Percentiles rank a stretch among this genome's conserved stretches.
Conservation (phyloP, 2,329 filamentous ascomycete species). For the Paramyrothecium roridum region DNA sequence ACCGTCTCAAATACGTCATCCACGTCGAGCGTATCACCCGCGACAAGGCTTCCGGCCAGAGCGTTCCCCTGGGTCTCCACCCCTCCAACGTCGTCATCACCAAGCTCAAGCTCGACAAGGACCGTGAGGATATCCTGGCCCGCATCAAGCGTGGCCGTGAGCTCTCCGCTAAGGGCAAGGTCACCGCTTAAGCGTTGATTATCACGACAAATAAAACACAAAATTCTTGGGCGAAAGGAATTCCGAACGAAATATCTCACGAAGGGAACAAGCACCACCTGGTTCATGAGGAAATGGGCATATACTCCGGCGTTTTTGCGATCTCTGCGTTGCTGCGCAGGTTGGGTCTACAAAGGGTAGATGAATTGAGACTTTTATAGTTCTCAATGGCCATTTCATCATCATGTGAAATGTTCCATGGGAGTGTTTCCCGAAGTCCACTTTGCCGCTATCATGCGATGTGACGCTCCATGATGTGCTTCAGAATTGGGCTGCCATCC, state of each 20-base stretch:
- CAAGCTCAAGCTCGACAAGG: constrained; percentile 98
- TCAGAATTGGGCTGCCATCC: not conserved
- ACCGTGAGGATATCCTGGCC: constrained; percentile 84
- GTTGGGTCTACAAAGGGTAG: constrained; percentile 33
- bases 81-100: constrained; percentile 97
- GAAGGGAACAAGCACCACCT: constrained; percentile 12
- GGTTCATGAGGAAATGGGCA: constrained; percentile 30
- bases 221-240: constrained; percentile 18
- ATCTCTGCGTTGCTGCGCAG: constrained; percentile 24
- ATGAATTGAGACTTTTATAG: constrained; percentile 39
- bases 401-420: constrained; percentile 69
- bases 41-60: constrained; percentile 97
- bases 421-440: constrained; percentile 68
- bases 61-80: constrained; percentile 89
- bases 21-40: constrained; percentile 95
- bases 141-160: constrained; percentile 80
- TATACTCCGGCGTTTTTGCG: constrained; percentile 35
- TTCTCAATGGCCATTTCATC: constrained; percentile 74
- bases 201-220: constrained; percentile 10
- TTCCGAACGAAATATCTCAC: constrained; percentile 10
- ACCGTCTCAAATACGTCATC: constrained; percentile 96
- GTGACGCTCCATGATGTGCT: constrained; percentile 4
- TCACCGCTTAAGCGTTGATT: constrained; percentile 46
- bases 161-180: constrained; percentile 69
- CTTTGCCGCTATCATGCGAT: constrained; percentile 17